phyloP scores from a whole-genome alignment of 768 basidiomycete genomes.

The Mycena capillaripes region DNA sequence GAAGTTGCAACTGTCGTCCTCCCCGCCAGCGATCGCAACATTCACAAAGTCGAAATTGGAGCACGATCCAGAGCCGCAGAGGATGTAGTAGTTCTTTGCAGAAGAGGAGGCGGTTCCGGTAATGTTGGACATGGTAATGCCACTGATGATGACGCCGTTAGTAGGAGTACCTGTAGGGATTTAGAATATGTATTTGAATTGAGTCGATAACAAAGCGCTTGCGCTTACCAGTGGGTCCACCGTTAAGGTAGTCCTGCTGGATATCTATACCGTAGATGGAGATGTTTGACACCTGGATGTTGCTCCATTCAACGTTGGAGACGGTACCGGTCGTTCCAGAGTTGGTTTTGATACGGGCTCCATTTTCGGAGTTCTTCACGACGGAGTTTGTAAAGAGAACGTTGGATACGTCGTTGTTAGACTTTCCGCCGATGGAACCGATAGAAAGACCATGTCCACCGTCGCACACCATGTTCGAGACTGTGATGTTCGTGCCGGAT shows the following conservation, averaged over 20 bases:
- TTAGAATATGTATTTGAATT: slow-evolving; percentile 6
- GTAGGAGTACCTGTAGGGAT: slow-evolving; percentile 21
- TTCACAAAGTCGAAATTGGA: slow-evolving; percentile 27
- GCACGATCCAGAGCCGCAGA: slow-evolving; percentile 31
- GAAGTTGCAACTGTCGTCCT: neutral
- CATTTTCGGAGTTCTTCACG: slow-evolving; percentile 22
- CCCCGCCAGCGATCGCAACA: slow-evolving; percentile 23
- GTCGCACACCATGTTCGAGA: slow-evolving; percentile 26
- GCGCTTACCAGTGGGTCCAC: slow-evolving; percentile 25
- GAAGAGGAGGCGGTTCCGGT: slow-evolving; percentile 20
- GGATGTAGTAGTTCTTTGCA: slow-evolving; percentile 28
- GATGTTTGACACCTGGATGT: slow-evolving; percentile 30
- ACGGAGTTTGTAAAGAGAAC: slow-evolving; percentile 28
- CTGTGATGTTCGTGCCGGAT: slow-evolving; percentile 23
- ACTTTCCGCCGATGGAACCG: slow-evolving; percentile 30
- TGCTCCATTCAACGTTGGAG: slow-evolving; percentile 25
- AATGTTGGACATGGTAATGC: slow-evolving; percentile 31
- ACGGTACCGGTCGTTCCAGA: slow-evolving; percentile 29
- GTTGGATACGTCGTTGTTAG: slow-evolving; percentile 20
- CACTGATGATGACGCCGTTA: slow-evolving; percentile 26
- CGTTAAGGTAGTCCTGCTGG: slow-evolving; percentile 31
- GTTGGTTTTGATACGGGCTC: slow-evolving; percentile 29
- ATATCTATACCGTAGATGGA: slow-evolving; percentile 29
- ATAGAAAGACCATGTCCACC: slow-evolving; percentile 31
- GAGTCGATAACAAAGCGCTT: neutral